phyloP scores from a whole-genome alignment of 306 rosid genomes.

The Mimosa bimucronata region DNA sequence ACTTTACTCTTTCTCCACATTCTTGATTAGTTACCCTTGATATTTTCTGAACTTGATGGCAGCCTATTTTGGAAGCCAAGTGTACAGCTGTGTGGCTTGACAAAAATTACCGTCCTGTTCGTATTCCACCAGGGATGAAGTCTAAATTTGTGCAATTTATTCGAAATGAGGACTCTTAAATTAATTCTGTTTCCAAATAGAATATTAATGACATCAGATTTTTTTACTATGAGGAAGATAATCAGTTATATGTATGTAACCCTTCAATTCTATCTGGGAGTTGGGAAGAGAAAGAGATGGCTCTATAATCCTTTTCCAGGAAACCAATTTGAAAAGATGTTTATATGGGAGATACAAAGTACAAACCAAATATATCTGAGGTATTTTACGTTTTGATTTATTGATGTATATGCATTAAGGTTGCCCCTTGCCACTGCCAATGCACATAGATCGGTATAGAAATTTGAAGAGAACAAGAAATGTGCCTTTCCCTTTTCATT shows the following conservation, averaged over 20 bases:
- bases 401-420: neutral
- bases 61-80: conserved; percentile 88
- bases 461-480: conserved; percentile 2
- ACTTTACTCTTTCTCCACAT: neutral
- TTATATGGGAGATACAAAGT: neutral
- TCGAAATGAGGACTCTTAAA: conserved; percentile 45
- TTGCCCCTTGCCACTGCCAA: neutral
- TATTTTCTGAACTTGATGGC: conserved; percentile 36
- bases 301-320: conserved; percentile 8
- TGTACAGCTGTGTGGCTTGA: conserved; percentile 86
- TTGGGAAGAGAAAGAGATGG: neutral
- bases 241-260: conserved; percentile 6
- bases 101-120: conserved; percentile 71
- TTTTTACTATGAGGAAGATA: conserved; percentile 31
- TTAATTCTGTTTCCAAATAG: conserved; percentile 31
- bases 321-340: neutral
- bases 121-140: conserved; percentile 70
- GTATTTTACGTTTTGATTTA: neutral
- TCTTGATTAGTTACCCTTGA: conserved; percentile 26
- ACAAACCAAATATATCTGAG: neutral
- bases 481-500: neutral
- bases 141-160: conserved; percentile 62
- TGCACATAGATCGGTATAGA: neutral
- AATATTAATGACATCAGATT: neutral
- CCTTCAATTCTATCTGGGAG: conserved; percentile 18